phyloP scores from a whole-genome alignment of 108 stramenopile genomes.

The Skeletonema tropicum region DNA sequence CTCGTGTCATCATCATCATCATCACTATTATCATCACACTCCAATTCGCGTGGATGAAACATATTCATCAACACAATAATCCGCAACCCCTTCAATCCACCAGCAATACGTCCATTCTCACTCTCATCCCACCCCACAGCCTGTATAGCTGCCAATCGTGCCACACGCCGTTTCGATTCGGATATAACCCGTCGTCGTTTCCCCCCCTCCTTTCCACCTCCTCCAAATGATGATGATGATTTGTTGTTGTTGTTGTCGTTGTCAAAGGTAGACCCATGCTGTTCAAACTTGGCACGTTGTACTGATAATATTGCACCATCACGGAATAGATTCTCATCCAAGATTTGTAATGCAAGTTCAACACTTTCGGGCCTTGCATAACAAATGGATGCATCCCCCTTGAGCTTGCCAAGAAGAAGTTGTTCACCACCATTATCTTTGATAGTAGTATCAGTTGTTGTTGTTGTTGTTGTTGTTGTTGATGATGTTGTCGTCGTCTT shows the following conservation, averaged over 20 bases:
- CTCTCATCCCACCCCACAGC: conserved; percentile 87
- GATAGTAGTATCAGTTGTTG: too few species aligned
- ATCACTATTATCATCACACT: conserved; percentile 31
- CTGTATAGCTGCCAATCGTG: conserved; percentile 74
- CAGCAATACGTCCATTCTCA: conserved; percentile 81
- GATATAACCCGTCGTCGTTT: conserved; percentile 43
- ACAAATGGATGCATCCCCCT: conserved; percentile 95
- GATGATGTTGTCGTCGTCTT: too few species aligned
- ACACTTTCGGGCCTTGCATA: conserved; percentile 92
- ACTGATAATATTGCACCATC: conserved; percentile 53
- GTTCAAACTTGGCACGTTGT: conserved; percentile 74
- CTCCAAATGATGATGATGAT: background rate
- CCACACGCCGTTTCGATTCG: conserved; percentile 78
- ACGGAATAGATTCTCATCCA: conserved; percentile 79
- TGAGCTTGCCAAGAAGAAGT: conserved; percentile 58
- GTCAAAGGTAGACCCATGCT: conserved; percentile 50
- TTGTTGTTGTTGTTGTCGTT: background rate
- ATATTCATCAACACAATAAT: conserved; percentile 93
- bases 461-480: too few species aligned
- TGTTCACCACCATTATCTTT: too few species aligned
- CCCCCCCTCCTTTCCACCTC: background rate
- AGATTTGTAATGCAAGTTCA: conserved; percentile 86
- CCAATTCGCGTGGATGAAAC: conserved; percentile 68
- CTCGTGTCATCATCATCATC: background rate
- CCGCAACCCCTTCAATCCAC: conserved; percentile 88